Evolutionary conservation across 2,329 filamentous ascomycete genomes (phyloP).

Genomic region (Fusarium cicatricum): DNA sequence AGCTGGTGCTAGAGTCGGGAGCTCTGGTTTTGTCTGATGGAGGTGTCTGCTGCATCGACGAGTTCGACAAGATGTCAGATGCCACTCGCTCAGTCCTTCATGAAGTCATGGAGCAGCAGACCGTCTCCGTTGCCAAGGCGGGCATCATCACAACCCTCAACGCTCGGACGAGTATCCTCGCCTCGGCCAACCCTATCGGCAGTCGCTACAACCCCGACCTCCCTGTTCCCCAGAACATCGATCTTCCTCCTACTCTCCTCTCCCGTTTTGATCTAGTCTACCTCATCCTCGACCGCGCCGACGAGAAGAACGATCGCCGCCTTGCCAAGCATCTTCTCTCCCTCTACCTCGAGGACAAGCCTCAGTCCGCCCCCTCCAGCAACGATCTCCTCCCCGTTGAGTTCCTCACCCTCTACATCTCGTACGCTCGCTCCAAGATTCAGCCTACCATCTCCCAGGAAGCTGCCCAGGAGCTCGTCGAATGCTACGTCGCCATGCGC

Average conservation of each 20-base stretch:
- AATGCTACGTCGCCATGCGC: conserved; percentile 93
- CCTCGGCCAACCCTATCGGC: conserved; percentile 96
- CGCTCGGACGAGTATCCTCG: conserved; percentile 92
- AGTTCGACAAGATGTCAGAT: conserved; percentile 89
- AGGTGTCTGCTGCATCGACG: conserved; percentile 84
- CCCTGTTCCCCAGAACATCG: conserved; percentile 97
- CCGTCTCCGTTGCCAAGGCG: conserved; percentile 85
- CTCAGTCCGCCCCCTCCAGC: conserved; percentile 78
- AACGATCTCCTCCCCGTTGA: conserved; percentile 90
- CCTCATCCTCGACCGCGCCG: conserved; percentile 91
- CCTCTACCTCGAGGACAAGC: conserved; percentile 96
- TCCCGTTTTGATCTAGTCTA: conserved; percentile 98
- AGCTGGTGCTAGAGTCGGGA: conserved; percentile 82
- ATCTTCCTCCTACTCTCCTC: conserved; percentile 91
- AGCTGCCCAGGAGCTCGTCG: conserved; percentile 84
- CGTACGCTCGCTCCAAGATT: conserved; percentile 87
- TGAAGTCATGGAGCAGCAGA: conserved; percentile 91
- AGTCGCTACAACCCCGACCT: conserved; percentile 97
- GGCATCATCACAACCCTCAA: conserved; percentile 98
- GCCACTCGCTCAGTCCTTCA: conserved; percentile 81
- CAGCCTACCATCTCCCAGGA: conserved; percentile 83
- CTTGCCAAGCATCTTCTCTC: conserved; percentile 92
- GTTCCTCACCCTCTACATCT: conserved; percentile 96
- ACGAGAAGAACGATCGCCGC: conserved; percentile 87
- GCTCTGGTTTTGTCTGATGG: conserved; percentile 82